Conservation (phyloP, 2,329 filamentous ascomycete species). For the Aspergillus clavatus region DNA sequence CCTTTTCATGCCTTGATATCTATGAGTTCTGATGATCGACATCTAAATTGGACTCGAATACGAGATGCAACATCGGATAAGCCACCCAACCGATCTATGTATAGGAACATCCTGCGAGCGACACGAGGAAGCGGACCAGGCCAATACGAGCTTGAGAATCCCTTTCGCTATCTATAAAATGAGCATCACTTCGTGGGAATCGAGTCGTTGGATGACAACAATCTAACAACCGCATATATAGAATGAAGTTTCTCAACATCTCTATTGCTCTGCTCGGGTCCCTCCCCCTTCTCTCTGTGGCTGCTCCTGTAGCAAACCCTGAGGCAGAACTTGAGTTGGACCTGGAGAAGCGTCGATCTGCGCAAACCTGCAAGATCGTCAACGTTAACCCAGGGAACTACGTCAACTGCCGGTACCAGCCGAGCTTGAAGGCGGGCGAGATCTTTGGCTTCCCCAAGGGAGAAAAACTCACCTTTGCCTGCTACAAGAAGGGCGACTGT, state of each 20-base stretch:
- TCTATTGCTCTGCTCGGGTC: background rate
- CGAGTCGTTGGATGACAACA: no score
- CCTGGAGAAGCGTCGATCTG: background rate
- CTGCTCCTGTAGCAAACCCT: background rate
- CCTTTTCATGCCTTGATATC: no score
- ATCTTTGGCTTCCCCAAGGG: conserved; percentile 9
- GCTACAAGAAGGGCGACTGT: conserved; percentile 9
- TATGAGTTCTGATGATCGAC: no score
- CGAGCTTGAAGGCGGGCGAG: conserved; percentile 2
- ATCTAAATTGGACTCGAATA: no score
- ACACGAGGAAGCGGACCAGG: no score
- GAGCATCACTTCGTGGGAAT: no score
- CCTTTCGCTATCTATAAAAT: no score
- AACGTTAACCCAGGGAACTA: conserved; percentile 5
- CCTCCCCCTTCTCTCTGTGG: background rate
- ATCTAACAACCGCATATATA: background rate
- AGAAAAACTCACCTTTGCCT: conserved; percentile 6
- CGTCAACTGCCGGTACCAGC: conserved; percentile 9
- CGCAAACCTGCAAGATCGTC: conserved; percentile 10
- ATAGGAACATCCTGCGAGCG: no score
- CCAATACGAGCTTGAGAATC: no score
- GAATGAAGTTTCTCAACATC: background rate
- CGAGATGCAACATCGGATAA: no score
- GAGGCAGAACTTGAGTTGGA: background rate
- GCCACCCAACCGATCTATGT: no score